These are phyloP conservation scores for Coemansia sp. DNA, from an alignment of 192 early-diverging fungal species.

Conservation along the genomic window DNA sequence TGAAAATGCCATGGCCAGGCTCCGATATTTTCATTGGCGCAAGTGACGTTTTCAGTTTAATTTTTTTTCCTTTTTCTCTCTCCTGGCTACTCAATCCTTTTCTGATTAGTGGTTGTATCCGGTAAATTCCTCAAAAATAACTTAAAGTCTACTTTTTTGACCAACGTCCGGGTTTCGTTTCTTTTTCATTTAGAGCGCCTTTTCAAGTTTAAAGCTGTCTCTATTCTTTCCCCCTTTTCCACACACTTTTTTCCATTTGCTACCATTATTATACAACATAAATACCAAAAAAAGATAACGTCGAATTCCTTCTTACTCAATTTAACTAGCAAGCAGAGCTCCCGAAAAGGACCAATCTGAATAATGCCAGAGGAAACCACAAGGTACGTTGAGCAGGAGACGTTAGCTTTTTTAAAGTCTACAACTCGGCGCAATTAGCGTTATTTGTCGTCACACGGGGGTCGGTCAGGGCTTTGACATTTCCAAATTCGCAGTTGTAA, in stretches of 20 bases:
- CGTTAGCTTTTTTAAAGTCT: too few species aligned
- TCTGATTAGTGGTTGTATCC: too few species aligned
- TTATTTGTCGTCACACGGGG: too few species aligned
- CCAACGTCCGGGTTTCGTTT: background rate
- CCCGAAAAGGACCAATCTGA: background rate
- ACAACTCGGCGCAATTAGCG: too few species aligned
- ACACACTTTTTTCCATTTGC: background rate
- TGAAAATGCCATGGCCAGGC: too few species aligned
- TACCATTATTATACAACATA: background rate
- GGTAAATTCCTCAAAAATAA: too few species aligned
- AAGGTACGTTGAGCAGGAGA: background rate
- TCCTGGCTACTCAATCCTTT: too few species aligned
- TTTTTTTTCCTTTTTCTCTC: too few species aligned
- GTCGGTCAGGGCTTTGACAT: conserved; percentile 7
- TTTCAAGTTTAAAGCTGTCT: background rate
- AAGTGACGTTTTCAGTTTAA: too few species aligned
- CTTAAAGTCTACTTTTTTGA: too few species aligned
- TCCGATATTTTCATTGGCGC: too few species aligned
- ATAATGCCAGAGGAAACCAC: conserved; percentile 5
- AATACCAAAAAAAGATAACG: background rate
- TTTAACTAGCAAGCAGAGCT: background rate
- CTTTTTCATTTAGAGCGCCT: background rate
- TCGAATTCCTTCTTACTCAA: background rate
- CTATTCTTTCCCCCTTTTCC: background rate
- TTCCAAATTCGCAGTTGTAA: background rate